These are phyloP conservation scores for Zoysia pacifica DNA, from an alignment of 176 grass and related monocot genomes.

Conservation along the genomic window DNA sequence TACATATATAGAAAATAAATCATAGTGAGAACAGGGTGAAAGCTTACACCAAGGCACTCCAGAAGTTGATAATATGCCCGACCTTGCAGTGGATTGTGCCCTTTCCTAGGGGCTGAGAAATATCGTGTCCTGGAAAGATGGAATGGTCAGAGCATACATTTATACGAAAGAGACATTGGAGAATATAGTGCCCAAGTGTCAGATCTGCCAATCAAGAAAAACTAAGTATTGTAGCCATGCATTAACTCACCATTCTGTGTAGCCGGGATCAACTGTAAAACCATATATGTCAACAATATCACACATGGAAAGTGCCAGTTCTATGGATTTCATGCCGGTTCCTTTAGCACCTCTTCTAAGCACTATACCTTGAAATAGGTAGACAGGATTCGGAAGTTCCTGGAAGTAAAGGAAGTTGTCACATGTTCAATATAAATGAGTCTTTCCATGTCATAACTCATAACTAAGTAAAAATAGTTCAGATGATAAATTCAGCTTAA, in stretches of 20 bases:
- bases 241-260: slow-evolving; percentile 87
- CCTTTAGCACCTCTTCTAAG: slow-evolving; percentile 95
- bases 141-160: slow-evolving; percentile 32
- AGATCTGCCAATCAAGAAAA: slow-evolving; percentile 23
- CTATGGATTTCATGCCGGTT: slow-evolving; percentile 99
- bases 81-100: slow-evolving; percentile 96
- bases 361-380: slow-evolving; percentile 98
- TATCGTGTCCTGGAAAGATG: slow-evolving; percentile 81
- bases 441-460: slow-evolving; percentile 5
- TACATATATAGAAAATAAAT: not conserved
- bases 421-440: slow-evolving; percentile 34
- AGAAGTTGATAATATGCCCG: slow-evolving; percentile 98
- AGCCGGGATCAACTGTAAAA: slow-evolving; percentile 94
- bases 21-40: not conserved
- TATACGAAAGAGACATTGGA: not conserved
- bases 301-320: slow-evolving; percentile 96
- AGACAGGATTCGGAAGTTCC: slow-evolving; percentile 97
- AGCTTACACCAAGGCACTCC: slow-evolving; percentile 90
- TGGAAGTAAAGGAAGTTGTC: slow-evolving; percentile 41
- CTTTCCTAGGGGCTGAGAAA: slow-evolving; percentile 81
- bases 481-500: slow-evolving; percentile 32
- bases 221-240: not conserved
- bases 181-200: slow-evolving; percentile 5
- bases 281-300: slow-evolving; percentile 89
- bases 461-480: not conserved